Base-by-base conservation (phyloP, 1,284 basidiomycete genomes). In the Boletus calvinii region DNA sequence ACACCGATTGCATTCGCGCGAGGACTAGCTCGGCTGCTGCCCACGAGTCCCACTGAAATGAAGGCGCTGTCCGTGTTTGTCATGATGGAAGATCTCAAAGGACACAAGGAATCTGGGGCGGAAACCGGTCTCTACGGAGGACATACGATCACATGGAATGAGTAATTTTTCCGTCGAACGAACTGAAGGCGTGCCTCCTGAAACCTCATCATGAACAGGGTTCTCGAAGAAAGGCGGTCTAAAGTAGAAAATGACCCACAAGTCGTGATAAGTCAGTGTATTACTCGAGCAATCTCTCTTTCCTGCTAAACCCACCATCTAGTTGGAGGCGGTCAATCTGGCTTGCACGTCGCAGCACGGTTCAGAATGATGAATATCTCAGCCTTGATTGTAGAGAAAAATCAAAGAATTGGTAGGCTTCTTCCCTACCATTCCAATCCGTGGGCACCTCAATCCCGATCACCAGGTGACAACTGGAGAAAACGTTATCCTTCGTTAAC, bases 401-500 rank as follows among this genome's bases (percentile, higher is more conserved):
- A 54, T 46, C 26, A 20, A 46, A 32, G 12, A 30, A 53, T 46
- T 13, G 51, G 51, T 53, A 31, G 1, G 51, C 22, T 30, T 37
- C 17, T 31, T 31, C 10, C 17, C 7, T n/a, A n/a, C n/a, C 6
- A 43, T 31, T 43, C 29, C 15, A 24, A 29, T 8, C 6, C 5
- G 8, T 30, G 15, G 17, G 24, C 11, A 30, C 4, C 9, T 53
- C 31, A 36, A 30, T 34, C 13, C 17, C 10, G 24, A 9, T 17
- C 7, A 20, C 15, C 36, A 53, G 51, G 51, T 22, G 51, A 53
- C n/a, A 53, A 38, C 15, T 53, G 51, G 51, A 53, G 51, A 34
- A 53, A 53, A 34, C 51, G 51, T 13, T 53, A 53, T 22, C 51
- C 51, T 34, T 53, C 51, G 30, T 46, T 53, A 26, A 53, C 50